Conservation (phyloP, 2,329 filamentous ascomycete genomes). For the Dactylellina haptotyla region DNA sequence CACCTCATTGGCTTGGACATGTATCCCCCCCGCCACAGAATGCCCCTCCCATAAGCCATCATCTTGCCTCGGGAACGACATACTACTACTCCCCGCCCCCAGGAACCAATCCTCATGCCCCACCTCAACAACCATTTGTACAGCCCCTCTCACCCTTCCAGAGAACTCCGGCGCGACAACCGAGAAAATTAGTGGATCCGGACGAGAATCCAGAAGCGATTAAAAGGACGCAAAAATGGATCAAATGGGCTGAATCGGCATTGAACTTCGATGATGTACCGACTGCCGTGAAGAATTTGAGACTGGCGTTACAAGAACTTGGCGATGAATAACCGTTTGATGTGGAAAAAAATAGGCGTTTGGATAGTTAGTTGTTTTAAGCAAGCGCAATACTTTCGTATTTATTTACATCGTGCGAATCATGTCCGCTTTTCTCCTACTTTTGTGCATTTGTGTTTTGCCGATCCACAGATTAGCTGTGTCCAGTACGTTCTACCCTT, state of each 20-base stretch:
- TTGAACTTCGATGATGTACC: slow-evolving; percentile 95
- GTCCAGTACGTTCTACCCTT: no score
- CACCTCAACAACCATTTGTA: slow-evolving; percentile 8
- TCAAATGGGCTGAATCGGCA: slow-evolving; percentile 95
- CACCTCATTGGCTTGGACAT: slow-evolving; percentile 43
- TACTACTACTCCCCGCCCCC: slow-evolving; percentile 30
- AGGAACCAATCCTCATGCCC: slow-evolving; percentile 11
- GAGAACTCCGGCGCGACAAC: slow-evolving; percentile 58
- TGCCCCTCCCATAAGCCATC: slow-evolving; percentile 12
- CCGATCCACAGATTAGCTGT: no score
- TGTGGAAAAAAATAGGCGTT: not conserved
- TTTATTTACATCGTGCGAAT: not conserved
- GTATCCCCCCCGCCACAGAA: slow-evolving; percentile 22
- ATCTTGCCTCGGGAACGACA: slow-evolving; percentile 1
- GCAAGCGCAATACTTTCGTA: not conserved
- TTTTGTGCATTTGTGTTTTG: no score
- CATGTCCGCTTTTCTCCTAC: not conserved
- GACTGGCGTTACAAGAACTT: slow-evolving; percentile 75
- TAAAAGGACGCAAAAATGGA: slow-evolving; percentile 87
- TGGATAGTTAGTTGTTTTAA: not conserved
- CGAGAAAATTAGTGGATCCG: slow-evolving; percentile 56
- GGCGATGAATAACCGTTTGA: slow-evolving; percentile 66
- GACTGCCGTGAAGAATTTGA: slow-evolving; percentile 86
- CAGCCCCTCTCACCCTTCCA: slow-evolving; percentile 59
- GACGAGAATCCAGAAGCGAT: slow-evolving; percentile 77